Evolutionary conservation across 2,329 filamentous ascomycete genomes (phyloP).

Genomic region (Botrytis elliptica): DNA sequence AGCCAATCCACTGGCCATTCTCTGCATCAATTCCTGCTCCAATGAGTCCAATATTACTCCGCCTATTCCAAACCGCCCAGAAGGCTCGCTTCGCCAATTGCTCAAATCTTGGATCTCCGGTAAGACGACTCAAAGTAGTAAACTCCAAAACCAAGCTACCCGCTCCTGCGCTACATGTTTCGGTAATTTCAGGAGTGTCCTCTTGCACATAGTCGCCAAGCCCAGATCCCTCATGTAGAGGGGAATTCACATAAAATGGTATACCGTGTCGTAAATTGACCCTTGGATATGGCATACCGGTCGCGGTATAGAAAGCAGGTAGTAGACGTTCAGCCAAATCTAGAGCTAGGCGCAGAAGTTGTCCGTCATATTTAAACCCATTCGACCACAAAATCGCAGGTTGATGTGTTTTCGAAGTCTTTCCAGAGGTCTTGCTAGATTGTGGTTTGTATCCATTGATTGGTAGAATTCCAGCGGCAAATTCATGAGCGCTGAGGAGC

Average conservation of each 20-base stretch:
- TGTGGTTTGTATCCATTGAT: slow-evolving; percentile 72
- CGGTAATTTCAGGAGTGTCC: slow-evolving; percentile 68
- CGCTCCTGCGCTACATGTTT: slow-evolving; percentile 96
- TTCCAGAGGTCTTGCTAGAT: slow-evolving; percentile 12
- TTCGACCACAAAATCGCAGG: slow-evolving; percentile 68
- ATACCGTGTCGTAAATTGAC: slow-evolving; percentile 91
- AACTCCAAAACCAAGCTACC: slow-evolving; percentile 94
- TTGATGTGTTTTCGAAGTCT: slow-evolving; percentile 41
- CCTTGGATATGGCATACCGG: slow-evolving; percentile 89
- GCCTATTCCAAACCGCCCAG: slow-evolving; percentile 91
- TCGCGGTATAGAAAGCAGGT: slow-evolving; percentile 87
- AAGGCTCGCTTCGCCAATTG: slow-evolving; percentile 87
- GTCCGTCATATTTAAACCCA: slow-evolving; percentile 81
- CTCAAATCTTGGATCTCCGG: slow-evolving; percentile 85
- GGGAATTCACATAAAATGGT: slow-evolving; percentile 87
- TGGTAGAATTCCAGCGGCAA: slow-evolving; percentile 85
- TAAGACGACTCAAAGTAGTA: slow-evolving; percentile 82
- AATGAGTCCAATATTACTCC: slow-evolving; percentile 82
- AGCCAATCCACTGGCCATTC: slow-evolving; percentile 81
- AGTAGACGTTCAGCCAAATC: slow-evolving; percentile 82
- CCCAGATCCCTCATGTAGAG: slow-evolving; percentile 61
- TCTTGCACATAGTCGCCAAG: slow-evolving; percentile 42
- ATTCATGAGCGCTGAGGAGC: slow-evolving; percentile 87
- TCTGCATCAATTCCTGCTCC: slow-evolving; percentile 92
- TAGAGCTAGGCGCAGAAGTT: slow-evolving; percentile 82